Conservation (phyloP, 2,329 filamentous ascomycete species). For the Clonostachys rhizophaga region DNA sequence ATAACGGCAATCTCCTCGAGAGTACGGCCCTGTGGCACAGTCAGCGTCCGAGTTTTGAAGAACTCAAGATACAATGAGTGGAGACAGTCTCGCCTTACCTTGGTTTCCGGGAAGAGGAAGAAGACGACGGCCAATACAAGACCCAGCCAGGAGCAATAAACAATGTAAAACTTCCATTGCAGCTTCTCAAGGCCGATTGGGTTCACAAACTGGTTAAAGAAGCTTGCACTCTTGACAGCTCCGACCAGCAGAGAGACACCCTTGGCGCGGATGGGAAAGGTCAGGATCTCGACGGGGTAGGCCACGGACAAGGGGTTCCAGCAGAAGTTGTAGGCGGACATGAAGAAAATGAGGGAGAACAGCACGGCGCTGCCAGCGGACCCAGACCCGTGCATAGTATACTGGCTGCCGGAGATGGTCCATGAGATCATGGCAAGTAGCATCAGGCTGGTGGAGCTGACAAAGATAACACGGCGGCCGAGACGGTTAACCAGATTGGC, state of each 20-base stretch:
- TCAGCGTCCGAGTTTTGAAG: neutral
- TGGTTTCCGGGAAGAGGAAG: slow-evolving; percentile 73
- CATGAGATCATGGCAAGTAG: neutral
- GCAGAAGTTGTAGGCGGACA: slow-evolving; percentile 17
- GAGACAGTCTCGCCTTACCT: neutral
- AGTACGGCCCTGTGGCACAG: neutral
- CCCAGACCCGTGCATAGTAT: slow-evolving; percentile 16
- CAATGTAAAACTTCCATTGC: slow-evolving; percentile 11
- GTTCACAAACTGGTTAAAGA: slow-evolving; percentile 14
- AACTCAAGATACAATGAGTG: neutral
- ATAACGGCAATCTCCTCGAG: neutral
- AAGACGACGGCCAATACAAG: slow-evolving; percentile 50
- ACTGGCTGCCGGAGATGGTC: slow-evolving; percentile 22
- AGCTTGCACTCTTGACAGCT: slow-evolving; percentile 4
- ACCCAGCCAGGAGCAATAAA: slow-evolving; percentile 15
- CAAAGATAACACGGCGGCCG: slow-evolving; percentile 14
- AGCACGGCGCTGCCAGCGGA: slow-evolving; percentile 30
- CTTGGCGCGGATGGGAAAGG: slow-evolving; percentile 13
- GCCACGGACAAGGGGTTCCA: slow-evolving; percentile 17
- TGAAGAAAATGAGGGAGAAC: slow-evolving; percentile 19
- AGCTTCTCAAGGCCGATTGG: slow-evolving; percentile 9
- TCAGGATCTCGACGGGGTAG: slow-evolving; percentile 19
- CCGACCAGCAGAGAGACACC: no score
- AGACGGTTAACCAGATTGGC: slow-evolving; percentile 19
- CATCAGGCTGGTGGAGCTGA: neutral